phyloP scores from a whole-genome alignment of 108 stramenopile species.

The Chaetoceros tenuissimus region DNA sequence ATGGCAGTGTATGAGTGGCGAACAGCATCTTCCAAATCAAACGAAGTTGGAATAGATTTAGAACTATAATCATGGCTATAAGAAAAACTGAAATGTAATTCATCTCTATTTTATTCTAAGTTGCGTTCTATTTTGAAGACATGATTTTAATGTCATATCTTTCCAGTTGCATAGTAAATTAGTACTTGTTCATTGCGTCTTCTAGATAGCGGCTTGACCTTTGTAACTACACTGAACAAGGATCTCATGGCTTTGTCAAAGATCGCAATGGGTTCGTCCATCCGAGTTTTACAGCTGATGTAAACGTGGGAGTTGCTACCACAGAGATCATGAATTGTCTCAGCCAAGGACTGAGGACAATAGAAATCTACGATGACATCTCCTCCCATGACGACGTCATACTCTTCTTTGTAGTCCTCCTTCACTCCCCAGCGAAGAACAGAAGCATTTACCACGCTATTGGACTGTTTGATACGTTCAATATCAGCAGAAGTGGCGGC shows the following conservation, averaged over 20 bases:
- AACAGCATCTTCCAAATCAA: conserved; percentile 37
- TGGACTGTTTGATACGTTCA: neutral
- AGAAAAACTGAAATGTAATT: neutral
- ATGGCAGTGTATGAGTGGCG: conserved; percentile 85
- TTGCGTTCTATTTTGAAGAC: no score
- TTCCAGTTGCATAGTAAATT: neutral
- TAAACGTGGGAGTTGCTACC: conserved; percentile 41
- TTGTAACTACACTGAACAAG: conserved; percentile 34
- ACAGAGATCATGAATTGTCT: conserved; percentile 52
- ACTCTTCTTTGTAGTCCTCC: conserved; percentile 21
- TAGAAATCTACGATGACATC: conserved; percentile 78
- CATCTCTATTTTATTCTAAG: no score
- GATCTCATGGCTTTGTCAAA: conserved; percentile 47
- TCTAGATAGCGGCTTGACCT: conserved; percentile 7
- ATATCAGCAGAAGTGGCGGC: neutral
- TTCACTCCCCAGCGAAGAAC: conserved; percentile 57
- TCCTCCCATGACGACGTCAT: conserved; percentile 68
- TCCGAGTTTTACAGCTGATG: conserved; percentile 49
- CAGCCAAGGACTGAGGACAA: conserved; percentile 47
- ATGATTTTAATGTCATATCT: neutral
- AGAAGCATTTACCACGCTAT: conserved; percentile 11
- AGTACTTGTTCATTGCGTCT: neutral
- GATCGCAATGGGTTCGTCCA: conserved; percentile 35
- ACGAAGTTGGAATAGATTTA: conserved; percentile 81
- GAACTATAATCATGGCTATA: conserved; percentile 11